These are phyloP conservation scores for Calonectria ilicicola DNA, from an alignment of 2,329 filamentous ascomycete species.

Conservation along the genomic window DNA sequence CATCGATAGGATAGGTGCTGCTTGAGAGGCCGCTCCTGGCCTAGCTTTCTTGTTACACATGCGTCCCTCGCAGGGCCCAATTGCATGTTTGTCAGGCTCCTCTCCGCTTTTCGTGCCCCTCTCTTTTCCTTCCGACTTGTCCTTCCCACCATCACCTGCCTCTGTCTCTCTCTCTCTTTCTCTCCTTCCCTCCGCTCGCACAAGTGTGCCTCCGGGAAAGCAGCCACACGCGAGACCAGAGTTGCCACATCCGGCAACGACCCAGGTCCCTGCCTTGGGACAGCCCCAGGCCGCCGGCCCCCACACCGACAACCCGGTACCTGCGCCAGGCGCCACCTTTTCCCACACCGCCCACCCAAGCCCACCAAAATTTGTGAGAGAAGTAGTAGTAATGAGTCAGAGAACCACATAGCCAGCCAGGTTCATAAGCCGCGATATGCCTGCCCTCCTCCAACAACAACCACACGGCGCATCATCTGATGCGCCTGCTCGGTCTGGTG, in stretches of 20 bases:
- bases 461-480: constrained; percentile 20
- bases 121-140: not conserved
- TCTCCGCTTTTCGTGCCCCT: not conserved
- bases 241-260: not conserved
- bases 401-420: not conserved
- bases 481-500: constrained; percentile 55
- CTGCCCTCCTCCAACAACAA: constrained; percentile 16
- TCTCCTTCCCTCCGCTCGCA: not conserved
- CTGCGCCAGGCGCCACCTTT: not conserved
- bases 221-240: not conserved
- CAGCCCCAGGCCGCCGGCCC: not conserved
- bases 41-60: not conserved
- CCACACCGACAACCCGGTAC: not conserved
- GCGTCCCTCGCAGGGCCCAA: not conserved
- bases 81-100: not conserved
- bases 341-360: not conserved
- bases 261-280: not conserved
- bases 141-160: not conserved
- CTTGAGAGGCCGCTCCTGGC: not conserved
- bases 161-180: not conserved
- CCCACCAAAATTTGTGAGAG: not conserved
- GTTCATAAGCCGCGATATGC: constrained; percentile 24
- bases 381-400: constrained; percentile 20
- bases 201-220: not conserved
- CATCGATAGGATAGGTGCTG: no score